Base-by-base conservation (phyloP, 495 filamentous ascomycete genomes). In the Tuber umbilicatum region DNA sequence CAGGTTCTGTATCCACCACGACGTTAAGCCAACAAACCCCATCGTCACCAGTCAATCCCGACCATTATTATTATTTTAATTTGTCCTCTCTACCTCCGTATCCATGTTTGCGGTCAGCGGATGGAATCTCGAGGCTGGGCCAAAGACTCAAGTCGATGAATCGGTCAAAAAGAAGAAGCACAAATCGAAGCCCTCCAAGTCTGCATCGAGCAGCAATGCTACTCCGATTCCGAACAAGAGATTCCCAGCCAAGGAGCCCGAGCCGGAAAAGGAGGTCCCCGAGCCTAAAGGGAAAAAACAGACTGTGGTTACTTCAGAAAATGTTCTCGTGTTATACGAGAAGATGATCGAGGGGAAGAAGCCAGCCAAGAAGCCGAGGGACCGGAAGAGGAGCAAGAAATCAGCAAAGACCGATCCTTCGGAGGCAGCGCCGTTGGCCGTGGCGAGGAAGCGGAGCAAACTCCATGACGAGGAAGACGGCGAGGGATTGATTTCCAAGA, bases 101-200 rank as follows among this genome's bases (percentile, higher is more conserved):
- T 84, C 50, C 76, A 97, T 99, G 95, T 99, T 99, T 83, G 89
- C 94, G 6, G 94, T 97, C 72, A 91, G 91, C 77, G 95, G 94
- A 76, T 97, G 94, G 92, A 91, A 91, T 35, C 85, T 97, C 39
- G 87, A 92, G 75, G 86, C 89, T 71, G 87, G 89, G 78, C 88
- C 94, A 70, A 92, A 91, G 83, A 83, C 88, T 37, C 93, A 97
- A 84, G 86, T 84, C 41, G 86, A 89, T 27, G 77, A 76, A 39
- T 69, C 71, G 19, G 70, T 73, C 37, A 60, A 70, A 37, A 76
- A 73, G 64, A 79, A 75, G 70, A 80, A 78, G 69, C 70, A 69
- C 5, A 79, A 78, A 69, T 74, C 75, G 16, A 91, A 91, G 83
- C 82, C 76, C 14, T 42, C 47, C 64, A 80, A 78, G 43, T 80